A percentile compares a stretch with the other conserved stretches of the same genome.
phyloP scores from a whole-genome alignment of 306 rosid species.

The Medicago ruthenica region DNA sequence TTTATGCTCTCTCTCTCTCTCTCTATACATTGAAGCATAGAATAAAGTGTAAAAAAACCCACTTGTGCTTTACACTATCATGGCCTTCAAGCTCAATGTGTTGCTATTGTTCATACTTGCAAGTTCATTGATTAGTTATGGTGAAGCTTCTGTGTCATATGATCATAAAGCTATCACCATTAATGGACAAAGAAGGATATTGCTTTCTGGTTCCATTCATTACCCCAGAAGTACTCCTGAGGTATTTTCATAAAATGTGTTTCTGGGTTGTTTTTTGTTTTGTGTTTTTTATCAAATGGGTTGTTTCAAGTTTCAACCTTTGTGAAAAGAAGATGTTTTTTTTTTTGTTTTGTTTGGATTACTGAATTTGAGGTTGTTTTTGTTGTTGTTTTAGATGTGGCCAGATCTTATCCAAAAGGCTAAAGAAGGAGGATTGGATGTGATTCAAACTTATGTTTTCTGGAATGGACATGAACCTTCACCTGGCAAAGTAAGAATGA shows the following conservation, averaged over 20 bases:
- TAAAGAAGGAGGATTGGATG: constrained; percentile 97
- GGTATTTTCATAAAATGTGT: constrained; percentile 69
- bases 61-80: neutral
- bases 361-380: constrained; percentile 8
- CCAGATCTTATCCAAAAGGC: constrained; percentile 99
- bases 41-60: constrained; percentile 54
- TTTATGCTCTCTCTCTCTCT: constrained; percentile 32
- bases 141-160: constrained; percentile 80
- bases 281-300: constrained; percentile 45
- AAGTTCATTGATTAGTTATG: constrained; percentile 53
- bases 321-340: neutral
- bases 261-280: constrained; percentile 41
- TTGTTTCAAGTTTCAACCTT: constrained; percentile 28
- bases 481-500: constrained; percentile 74
- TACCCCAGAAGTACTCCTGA: constrained; percentile 97
- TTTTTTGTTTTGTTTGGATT: neutral
- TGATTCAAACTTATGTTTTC: constrained; percentile 92
- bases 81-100: constrained; percentile 75
- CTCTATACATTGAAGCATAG: constrained; percentile 53
- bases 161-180: constrained; percentile 81
- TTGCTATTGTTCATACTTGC: constrained; percentile 44
- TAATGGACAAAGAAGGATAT: constrained; percentile 89
- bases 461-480: constrained; percentile 99
- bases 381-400: constrained; percentile 80
- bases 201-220: constrained; percentile 97